These are phyloP conservation scores for Herpotrichia juniperi DNA, from an alignment of 2,329 filamentous ascomycete genomes.

Conservation along the genomic window DNA sequence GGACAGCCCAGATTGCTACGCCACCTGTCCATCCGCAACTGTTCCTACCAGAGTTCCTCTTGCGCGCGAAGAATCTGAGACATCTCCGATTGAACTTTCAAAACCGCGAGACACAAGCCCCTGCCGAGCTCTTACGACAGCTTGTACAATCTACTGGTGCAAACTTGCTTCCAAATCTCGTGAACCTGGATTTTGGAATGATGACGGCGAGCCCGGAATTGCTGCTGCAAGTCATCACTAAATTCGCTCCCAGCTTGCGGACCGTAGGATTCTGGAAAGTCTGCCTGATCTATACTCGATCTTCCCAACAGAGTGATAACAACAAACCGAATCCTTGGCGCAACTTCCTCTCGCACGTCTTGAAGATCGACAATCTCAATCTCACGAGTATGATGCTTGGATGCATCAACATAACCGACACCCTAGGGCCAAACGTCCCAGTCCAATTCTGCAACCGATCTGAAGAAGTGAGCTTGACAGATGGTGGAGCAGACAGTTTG, in stretches of 20 bases:
- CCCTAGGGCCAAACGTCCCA: background rate
- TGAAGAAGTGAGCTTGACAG: background rate
- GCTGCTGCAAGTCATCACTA: background rate
- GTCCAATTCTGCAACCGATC: background rate
- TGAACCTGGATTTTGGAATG: background rate
- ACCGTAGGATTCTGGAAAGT: background rate
- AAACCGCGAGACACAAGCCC: background rate
- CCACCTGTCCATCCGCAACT: background rate
- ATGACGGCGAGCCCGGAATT: background rate
- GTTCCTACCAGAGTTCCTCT: background rate
- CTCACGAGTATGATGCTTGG: constrained; percentile 1
- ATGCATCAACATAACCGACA: background rate
- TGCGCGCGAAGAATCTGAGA: background rate
- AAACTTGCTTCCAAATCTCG: background rate
- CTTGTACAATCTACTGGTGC: background rate
- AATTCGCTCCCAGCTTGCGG: background rate
- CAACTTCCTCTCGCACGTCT: background rate
- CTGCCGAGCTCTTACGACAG: background rate
- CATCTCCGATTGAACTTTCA: background rate
- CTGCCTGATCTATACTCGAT: background rate
- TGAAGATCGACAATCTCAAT: background rate
- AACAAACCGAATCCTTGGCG: background rate
- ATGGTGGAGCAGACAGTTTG: background rate
- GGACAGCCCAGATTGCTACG: no score
- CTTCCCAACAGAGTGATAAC: background rate